Base-by-base conservation (phyloP, 192 early-diverging fungal species). In the Linnemannia zychae region DNA sequence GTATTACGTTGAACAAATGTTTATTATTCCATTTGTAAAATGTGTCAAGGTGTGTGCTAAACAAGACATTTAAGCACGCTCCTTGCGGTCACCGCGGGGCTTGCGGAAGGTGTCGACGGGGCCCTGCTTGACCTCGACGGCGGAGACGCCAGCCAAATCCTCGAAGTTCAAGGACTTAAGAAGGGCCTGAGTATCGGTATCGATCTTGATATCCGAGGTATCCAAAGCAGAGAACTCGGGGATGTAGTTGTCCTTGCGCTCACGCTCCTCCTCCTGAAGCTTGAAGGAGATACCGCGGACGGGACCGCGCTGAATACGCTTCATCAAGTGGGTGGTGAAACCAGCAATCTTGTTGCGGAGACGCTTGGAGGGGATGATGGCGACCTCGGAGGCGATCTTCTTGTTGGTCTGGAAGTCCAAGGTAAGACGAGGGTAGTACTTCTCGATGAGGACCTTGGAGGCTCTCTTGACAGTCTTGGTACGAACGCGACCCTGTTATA, bases 401-500 rank as follows among this genome's bases (percentile, higher is more conserved):
- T 99, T 99, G 97, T 99, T 99, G 93, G 97, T 98, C 92, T 99
- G 97, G 95, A 99, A 99, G 88, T 99, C 99, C 70, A 97, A 91
- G 80, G 98, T 99, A 79, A 99, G 95, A 87, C 97, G 92, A 76
- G 99, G 98, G 92, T 99, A 99, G 95, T 99, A 99, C 95, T 99
- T 99, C 93, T 99, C 99, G 90, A 99, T 99, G 89, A 99, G 93
- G 90, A 99, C 97, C 88, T 98, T 94, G 88, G 99, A 98, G 87
- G 98, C 99, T 95, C 97, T 99, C 96, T 99, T 99, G 90, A 99
- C 97, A 89, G 99, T 99, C 95, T 99, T 99, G 82, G 98, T 99
- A 87, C 98, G 89, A 88, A 99, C 97, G 90, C 97, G 96, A 95
- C 97, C 97, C 97, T 91, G 74, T 83, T 75, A 57, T 52, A 24